phyloP scores from a whole-genome alignment of 2,329 filamentous ascomycete species.

The Pseudocercospora pini-densiflorae region DNA sequence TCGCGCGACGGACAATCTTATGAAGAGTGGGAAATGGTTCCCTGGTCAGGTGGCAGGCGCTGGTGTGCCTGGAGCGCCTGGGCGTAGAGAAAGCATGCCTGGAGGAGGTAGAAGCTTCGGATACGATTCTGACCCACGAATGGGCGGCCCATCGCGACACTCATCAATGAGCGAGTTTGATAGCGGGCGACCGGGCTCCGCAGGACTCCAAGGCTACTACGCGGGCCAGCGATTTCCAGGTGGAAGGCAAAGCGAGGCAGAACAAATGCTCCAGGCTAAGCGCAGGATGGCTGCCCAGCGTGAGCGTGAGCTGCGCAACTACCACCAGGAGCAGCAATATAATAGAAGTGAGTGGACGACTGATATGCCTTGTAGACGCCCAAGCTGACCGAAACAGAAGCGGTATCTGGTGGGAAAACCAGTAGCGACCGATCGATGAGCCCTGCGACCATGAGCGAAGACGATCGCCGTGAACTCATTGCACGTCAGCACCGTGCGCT shows the following conservation, averaged over 20 bases:
- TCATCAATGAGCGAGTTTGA: conserved; percentile 84
- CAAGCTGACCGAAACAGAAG: conserved; percentile 53
- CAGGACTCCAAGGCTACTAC: conserved; percentile 91
- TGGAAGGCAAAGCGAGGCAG: conserved; percentile 85
- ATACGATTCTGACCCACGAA: conserved; percentile 64
- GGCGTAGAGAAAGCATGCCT: conserved; percentile 81
- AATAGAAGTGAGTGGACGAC: conserved; percentile 78
- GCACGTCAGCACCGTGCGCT: conserved; percentile 93
- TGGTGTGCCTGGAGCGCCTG: conserved; percentile 35
- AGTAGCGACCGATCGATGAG: conserved; percentile 74
- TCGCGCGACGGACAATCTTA: conserved; percentile 89
- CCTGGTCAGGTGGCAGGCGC: conserved; percentile 37
- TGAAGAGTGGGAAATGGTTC: conserved; percentile 96
- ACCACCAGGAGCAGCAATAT: conserved; percentile 99
- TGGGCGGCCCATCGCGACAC: conserved; percentile 70
- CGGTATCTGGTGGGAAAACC: conserved; percentile 76
- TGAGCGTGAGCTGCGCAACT: conserved; percentile 98
- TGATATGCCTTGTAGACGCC: background rate
- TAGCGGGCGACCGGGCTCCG: conserved; percentile 71
- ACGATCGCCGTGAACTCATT: conserved; percentile 94
- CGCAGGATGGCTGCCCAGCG: conserved; percentile 98
- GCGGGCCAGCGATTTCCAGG: conserved; percentile 89
- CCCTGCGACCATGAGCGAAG: conserved; percentile 87
- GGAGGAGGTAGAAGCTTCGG: conserved; percentile 52
- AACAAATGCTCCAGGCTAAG: conserved; percentile 99